phyloP scores from a whole-genome alignment of 495 filamentous ascomycete species.

The Trichoderma gamsii region DNA sequence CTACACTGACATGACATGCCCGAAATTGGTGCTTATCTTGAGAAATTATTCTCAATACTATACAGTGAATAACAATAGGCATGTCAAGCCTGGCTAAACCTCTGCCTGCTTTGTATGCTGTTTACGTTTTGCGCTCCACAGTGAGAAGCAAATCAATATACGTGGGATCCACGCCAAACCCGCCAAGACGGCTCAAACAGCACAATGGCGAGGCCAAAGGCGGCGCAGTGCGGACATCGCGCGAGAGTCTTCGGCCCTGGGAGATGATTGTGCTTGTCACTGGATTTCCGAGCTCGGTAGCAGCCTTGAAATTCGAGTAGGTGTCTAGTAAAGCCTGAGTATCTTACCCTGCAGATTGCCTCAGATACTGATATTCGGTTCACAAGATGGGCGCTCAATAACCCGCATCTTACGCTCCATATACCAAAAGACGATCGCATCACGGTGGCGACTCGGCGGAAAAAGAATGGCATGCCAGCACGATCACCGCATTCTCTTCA shows the following conservation, averaged over 20 bases:
- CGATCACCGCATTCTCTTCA: conserved; percentile 53
- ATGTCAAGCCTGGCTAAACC: conserved; percentile 40
- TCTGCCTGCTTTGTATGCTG: conserved; percentile 51
- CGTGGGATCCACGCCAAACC: conserved; percentile 88
- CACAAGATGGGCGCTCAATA: conserved; percentile 84
- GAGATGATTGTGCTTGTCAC: conserved; percentile 85
- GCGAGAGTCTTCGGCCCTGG: conserved; percentile 69
- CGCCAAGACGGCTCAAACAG: conserved; percentile 71
- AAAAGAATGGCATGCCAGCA: conserved; percentile 38
- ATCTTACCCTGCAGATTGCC: conserved; percentile 14
- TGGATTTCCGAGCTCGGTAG: conserved; percentile 79
- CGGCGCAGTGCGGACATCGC: conserved; percentile 71
- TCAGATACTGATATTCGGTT: not conserved
- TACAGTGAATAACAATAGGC: not conserved
- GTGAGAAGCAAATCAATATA: conserved; percentile 61
- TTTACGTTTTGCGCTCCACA: conserved; percentile 83
- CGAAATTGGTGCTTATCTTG: not conserved
- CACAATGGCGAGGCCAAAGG: conserved; percentile 80
- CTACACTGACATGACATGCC: not conserved
- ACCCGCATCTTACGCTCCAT: conserved; percentile 69
- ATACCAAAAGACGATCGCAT: conserved; percentile 55
- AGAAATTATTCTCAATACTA: not conserved
- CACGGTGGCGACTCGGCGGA: conserved; percentile 31
- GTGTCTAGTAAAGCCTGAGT: conserved; percentile 26
- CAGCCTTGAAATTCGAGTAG: conserved; percentile 93